A percentile compares a stretch with the other conserved stretches of the same genome.
Evolutionary conservation across 1,139 yeast species (phyloP).

Genomic region (Scheffersomyces segobiensis): DNA sequence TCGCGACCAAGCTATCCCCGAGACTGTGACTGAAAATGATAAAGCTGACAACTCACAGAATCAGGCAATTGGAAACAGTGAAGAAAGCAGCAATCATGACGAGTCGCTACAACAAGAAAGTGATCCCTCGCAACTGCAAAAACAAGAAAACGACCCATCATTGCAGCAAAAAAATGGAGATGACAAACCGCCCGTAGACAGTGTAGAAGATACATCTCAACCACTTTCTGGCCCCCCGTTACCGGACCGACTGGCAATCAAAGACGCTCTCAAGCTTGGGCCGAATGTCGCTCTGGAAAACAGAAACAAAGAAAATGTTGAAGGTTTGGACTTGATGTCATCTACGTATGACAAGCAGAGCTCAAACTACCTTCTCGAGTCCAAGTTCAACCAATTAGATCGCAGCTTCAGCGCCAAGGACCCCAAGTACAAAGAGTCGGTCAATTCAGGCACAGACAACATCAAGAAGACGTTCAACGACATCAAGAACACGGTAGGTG

Average conservation of each 20-base stretch:
- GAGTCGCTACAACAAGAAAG: slow-evolving; percentile 5
- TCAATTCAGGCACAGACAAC: slow-evolving; percentile 59
- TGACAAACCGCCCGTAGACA: background rate
- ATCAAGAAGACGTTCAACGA: slow-evolving; percentile 64
- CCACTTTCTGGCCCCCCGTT: background rate
- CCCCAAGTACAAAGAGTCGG: slow-evolving; percentile 43
- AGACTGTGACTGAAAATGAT: slow-evolving; percentile 1
- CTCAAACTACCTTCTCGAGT: slow-evolving; percentile 36
- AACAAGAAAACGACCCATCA: slow-evolving; percentile 5
- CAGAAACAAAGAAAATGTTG: slow-evolving; percentile 2
- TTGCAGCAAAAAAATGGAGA: background rate
- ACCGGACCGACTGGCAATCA: background rate
- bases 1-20: background rate
- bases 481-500: slow-evolving; percentile 48
- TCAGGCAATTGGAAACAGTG: slow-evolving; percentile 4
- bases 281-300: background rate
- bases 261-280: background rate
- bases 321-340: slow-evolving; percentile 16
- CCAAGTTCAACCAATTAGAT: slow-evolving; percentile 33
- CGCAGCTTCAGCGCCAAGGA: slow-evolving; percentile 32
- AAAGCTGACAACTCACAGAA: slow-evolving; percentile 5
- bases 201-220: background rate
- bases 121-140: slow-evolving; percentile 1
- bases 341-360: slow-evolving; percentile 23
- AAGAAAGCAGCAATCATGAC: slow-evolving; percentile 3